Base-by-base conservation (phyloP, 176 grass and related monocot genomes). In the Carex scoparia region DNA sequence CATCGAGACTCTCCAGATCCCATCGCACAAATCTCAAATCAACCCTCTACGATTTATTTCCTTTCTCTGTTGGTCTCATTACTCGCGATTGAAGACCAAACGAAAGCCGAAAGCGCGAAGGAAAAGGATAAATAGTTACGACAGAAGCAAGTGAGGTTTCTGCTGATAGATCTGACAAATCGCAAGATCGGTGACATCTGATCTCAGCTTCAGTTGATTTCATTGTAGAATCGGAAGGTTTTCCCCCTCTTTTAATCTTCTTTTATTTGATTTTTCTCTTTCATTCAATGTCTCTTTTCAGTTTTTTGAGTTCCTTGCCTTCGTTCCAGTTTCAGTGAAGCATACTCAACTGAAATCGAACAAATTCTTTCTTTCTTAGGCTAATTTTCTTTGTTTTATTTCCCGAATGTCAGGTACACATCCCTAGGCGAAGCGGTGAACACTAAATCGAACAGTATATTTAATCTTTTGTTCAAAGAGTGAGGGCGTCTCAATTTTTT, bases 131-230 rank as follows among this genome's bases (percentile, higher is more conserved):
- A 37, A 18, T 42, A 2, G 5, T 18, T 16, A 18, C 13, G 14
- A 15, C 35, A 70, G 68, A 44, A 7, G 48, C 27, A 1, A 82
- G 59, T 5, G 42, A 35, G 62, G 48, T 55, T 51, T 55, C 23
- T 30, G 62, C n/a, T 11, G 18, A 83, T 83, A 66, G 81, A 69
- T 83, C 63, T 69, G 63, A 69, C 44, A 53, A 83, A 69, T 69
- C 13, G 80, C 13, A 53, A 51, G 38, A 31, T 33, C 60, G 42
- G 28, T 44, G 16, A 0, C 3, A 16, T 54, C 14, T 66, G 32
- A 31, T 83, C 5, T 9, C 3, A 16, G 4, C 7, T 55, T 18
- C 48, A 46, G 11, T 83, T 42, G 62, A 83, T 44, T 65, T 55
- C 48, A 2, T 9, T 16, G 81, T 83, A 53, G 19, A 10, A 56